These are phyloP conservation scores for Tetrahymena elliotti DNA, from an alignment of 73 alveolate genomes.

Conservation along the genomic window DNA sequence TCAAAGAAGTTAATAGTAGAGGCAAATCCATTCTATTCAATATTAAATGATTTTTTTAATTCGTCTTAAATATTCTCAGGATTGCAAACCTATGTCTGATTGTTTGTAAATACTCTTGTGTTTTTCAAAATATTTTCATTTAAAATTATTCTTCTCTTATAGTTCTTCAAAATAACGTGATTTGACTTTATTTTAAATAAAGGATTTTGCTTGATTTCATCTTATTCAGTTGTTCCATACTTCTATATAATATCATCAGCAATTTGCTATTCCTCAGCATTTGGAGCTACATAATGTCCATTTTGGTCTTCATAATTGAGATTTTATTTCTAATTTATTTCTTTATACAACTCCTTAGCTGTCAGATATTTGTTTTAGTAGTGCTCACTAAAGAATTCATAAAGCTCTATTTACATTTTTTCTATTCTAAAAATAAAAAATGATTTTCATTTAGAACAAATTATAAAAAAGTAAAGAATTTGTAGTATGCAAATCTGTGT, in stretches of 20 bases:
- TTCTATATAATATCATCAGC: not conserved
- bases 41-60: not conserved
- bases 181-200: not conserved
- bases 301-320: not conserved
- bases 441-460: not conserved
- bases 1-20: constrained; percentile 33
- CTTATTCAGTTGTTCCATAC: not conserved
- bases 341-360: not conserved
- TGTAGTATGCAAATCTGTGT: too few relatives aligned
- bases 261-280: not conserved
- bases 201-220: not conserved
- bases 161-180: not conserved
- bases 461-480: too few relatives aligned
- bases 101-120: not conserved
- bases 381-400: not conserved
- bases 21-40: constrained; percentile 17
- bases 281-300: not conserved
- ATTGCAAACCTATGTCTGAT: not conserved
- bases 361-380: not conserved
- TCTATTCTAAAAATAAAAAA: not conserved
- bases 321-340: not conserved
- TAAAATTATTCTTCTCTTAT: not conserved
- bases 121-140: not conserved
- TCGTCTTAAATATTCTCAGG: not conserved
- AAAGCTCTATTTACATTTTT: not conserved